Conservation (phyloP, 1,284 basidiomycete genomes). For the Macrocystidia cucumis region DNA sequence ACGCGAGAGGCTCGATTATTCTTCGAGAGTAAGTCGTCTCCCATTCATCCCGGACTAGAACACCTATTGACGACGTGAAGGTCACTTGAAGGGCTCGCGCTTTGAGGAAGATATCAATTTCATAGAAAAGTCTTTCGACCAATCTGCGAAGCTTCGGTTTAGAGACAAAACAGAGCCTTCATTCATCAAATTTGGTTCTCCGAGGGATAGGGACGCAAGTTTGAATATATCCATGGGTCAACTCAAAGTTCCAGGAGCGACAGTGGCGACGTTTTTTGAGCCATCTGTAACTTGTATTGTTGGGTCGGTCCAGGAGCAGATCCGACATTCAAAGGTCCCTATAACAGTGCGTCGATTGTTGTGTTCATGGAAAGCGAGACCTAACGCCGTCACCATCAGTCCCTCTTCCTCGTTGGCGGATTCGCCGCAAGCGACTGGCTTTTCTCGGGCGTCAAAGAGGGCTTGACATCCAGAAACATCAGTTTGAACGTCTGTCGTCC, state of each 20-base stretch:
- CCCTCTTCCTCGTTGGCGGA: conserved; percentile 12
- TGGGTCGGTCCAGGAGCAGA: conserved; percentile 23
- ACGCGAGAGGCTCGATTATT: conserved; percentile 28
- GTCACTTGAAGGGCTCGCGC: conserved; percentile 14
- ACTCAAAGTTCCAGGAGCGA: conserved; percentile 31
- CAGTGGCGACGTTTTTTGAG: conserved; percentile 29
- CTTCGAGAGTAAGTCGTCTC: conserved; percentile 24
- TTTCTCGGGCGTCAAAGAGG: conserved; percentile 15
- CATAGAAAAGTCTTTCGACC: conserved; percentile 42
- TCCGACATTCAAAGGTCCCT: conserved; percentile 11
- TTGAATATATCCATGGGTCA: conserved; percentile 26
- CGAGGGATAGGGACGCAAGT: conserved; percentile 34
- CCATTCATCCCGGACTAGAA: conserved; percentile 6
- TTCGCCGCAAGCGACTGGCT: conserved; percentile 13
- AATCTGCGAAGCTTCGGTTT: conserved; percentile 40
- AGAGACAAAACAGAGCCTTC: conserved; percentile 30
- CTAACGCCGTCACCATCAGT: not conserved
- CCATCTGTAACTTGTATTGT: conserved; percentile 27
- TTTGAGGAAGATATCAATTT: conserved; percentile 30
- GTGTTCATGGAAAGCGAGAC: not conserved
- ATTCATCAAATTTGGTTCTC: conserved; percentile 42
- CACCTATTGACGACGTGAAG: conserved; percentile 9
- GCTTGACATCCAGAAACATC: conserved; percentile 13
- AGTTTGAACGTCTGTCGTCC: conserved; percentile 29
- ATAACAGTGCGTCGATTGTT: conserved; percentile 12